A percentile compares a stretch with the other conserved stretches of the same genome.
Conservation (phyloP, 2,329 filamentous ascomycete genomes). For the Karstenula rhodostoma region DNA sequence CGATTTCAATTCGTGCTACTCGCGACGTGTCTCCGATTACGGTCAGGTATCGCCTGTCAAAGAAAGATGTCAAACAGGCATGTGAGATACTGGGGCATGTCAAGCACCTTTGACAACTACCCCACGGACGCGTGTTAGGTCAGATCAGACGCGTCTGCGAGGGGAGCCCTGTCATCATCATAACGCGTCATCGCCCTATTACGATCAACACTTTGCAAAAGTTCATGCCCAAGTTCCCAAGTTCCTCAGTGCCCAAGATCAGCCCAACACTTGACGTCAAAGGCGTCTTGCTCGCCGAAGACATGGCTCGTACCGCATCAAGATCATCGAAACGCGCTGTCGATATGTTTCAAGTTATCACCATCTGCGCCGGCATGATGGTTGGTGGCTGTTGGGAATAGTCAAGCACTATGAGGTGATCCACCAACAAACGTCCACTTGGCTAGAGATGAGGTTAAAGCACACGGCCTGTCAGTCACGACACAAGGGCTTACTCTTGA, state of each 20-base stretch:
- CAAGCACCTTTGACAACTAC: conserved; percentile 1
- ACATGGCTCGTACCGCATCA: conserved; percentile 15
- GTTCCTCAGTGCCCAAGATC: conserved; percentile 41
- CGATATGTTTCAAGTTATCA: conserved; percentile 16
- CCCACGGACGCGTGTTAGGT: conserved; percentile 15
- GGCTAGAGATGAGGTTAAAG: conserved; percentile 16
- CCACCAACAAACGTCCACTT: background rate
- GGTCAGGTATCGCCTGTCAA: background rate
- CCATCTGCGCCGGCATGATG: conserved; percentile 13
- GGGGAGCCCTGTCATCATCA: conserved; percentile 14
- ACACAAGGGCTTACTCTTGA: background rate
- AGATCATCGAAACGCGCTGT: conserved; percentile 28
- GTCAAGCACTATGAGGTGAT: background rate
- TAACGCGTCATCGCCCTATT: conserved; percentile 28
- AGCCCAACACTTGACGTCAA: conserved; percentile 29
- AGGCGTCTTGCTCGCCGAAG: conserved; percentile 26
- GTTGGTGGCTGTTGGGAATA: conserved; percentile 3
- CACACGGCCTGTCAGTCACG: background rate
- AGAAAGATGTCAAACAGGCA: background rate
- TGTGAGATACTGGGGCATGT: conserved; percentile 12
- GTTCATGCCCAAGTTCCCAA: conserved; percentile 32
- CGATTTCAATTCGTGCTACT: conserved; percentile 20
- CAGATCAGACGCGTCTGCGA: conserved; percentile 19
- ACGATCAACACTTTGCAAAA: conserved; percentile 33
- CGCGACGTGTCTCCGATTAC: background rate